Evolutionary conservation across 257 asterid genomes (phyloP).

Genomic region (Ehretia macrophylla): DNA sequence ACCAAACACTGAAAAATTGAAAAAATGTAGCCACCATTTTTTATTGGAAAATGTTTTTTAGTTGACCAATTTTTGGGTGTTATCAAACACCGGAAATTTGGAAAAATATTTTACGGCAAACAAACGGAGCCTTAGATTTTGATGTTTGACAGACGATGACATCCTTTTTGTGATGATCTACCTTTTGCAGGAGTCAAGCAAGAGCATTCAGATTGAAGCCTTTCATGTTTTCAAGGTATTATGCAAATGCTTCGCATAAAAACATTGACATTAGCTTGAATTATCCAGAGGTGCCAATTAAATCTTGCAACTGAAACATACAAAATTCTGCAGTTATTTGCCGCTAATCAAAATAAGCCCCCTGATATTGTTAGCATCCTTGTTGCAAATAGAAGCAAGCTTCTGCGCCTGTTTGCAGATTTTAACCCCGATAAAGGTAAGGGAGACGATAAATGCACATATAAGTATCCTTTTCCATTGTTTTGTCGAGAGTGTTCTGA

Average conservation of each 20-base stretch:
- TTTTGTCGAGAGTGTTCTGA: constrained; percentile 3
- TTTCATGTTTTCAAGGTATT: constrained; percentile 91
- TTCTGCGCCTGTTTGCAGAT: constrained; percentile 83
- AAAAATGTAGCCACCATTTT: no score
- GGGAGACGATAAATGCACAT: neutral
- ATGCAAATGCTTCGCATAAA: neutral
- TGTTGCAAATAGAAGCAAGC: constrained; percentile 71
- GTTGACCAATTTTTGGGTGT: no score
- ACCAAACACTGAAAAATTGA: no score
- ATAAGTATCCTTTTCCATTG: neutral
- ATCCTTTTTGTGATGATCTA: constrained; percentile 1
- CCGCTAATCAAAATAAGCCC: constrained; percentile 87
- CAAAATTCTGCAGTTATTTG: constrained; percentile 58
- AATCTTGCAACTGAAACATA: constrained; percentile 7
- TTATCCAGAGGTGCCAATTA: neutral
- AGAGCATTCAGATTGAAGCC: constrained; percentile 88
- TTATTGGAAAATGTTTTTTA: no score
- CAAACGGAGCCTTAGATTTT: no score
- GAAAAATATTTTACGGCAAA: no score
- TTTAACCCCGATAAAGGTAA: constrained; percentile 78
- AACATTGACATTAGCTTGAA: neutral
- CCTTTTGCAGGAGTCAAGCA: constrained; percentile 76
- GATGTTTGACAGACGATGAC: neutral
- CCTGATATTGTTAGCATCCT: constrained; percentile 76
- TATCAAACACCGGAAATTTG: no score